A percentile compares a stretch with the other conserved stretches of the same genome.
Conservation (phyloP, 192 early-diverging fungal genomes). For the Coemansia guatemalensis region DNA sequence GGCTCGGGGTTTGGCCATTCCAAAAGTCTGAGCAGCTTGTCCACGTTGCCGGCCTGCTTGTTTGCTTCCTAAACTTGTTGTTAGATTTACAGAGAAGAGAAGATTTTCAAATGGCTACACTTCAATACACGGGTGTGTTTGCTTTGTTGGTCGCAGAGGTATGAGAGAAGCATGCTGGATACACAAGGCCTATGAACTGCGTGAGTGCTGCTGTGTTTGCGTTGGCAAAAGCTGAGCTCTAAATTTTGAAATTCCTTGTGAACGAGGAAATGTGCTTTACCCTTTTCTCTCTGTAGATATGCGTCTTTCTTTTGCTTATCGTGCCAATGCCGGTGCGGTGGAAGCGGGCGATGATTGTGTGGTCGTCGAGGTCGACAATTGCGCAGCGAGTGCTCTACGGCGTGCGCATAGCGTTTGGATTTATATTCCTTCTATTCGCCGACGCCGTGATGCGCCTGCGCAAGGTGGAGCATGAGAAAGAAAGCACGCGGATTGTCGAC, state of each 20-base stretch:
- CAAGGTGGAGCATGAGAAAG: conserved; percentile 29
- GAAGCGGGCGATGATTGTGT: conserved; percentile 46
- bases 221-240: not conserved
- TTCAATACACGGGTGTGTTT: conserved; percentile 51
- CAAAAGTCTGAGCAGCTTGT: no score
- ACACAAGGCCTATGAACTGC: not conserved
- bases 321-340: conserved; percentile 49
- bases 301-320: conserved; percentile 43
- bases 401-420: conserved; percentile 48
- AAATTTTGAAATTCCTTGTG: not conserved
- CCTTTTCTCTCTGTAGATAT: conserved; percentile 15
- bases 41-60: conserved; percentile 4
- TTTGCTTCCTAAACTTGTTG: not conserved
- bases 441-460: conserved; percentile 52
- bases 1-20: no score
- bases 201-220: not conserved
- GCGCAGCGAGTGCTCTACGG: conserved; percentile 43
- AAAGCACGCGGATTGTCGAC: conserved; percentile 33
- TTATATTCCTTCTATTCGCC: conserved; percentile 46
- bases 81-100: not conserved
- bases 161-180: conserved; percentile 8
- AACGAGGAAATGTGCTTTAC: not conserved
- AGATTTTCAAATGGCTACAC: conserved; percentile 35
- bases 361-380: conserved; percentile 36
- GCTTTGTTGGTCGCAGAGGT: conserved; percentile 45